Evolutionary conservation across 306 rosid genomes (phyloP), one percentile per base, ranked within the genome.

Genomic region (Erythrophleum fordii): DNA sequence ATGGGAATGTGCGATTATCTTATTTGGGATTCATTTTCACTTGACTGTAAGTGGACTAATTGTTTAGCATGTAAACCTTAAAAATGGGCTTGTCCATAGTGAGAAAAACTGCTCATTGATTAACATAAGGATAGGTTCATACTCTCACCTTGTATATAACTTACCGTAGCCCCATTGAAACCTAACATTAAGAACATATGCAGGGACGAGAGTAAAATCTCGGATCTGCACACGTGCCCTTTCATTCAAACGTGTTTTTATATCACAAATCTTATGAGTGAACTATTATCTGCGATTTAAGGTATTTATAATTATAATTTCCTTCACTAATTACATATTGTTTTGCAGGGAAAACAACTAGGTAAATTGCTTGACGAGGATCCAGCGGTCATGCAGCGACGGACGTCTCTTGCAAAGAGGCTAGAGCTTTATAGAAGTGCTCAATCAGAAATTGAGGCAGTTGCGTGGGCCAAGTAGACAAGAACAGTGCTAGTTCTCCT

Each of bases 401-500:
- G 98, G 4, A 8, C 89, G 56, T 86, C 89, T 58, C 85, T 96
- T 0, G 85, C 97, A 12, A 93, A 83, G 90, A 96, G 98, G 87
- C 87, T 96, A 78, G 99, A 96, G 84, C 75, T 96, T 46, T 96
- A 96, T 88, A 85, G 99, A 85, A 89, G 94, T 64, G 99, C 99
- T 16, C 99, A 93, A 76, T 22, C 91, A 9, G 99, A 96, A 9
- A 93, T 96, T 20, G 99, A 96, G 76, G 84, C 97, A 2, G 99
- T 92, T 76, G 99, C 97, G 59, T 96, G 99, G 99, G 86, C 97
- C 0, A 96, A 93, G 90, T 95, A 93, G 94, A 78, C 22, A 68
- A 52, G 65, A 77, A 17, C 44, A 35, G 2, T 25, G 62, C 56
- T 34, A 53, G 45, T 62, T 70, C 58, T 65, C 34, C 13, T 10